Evolutionary conservation across 371 early-diverging fungal species (phyloP), one percentile per base, ranked within the genome.

Genomic region (Capillidium heterosporum): DNA sequence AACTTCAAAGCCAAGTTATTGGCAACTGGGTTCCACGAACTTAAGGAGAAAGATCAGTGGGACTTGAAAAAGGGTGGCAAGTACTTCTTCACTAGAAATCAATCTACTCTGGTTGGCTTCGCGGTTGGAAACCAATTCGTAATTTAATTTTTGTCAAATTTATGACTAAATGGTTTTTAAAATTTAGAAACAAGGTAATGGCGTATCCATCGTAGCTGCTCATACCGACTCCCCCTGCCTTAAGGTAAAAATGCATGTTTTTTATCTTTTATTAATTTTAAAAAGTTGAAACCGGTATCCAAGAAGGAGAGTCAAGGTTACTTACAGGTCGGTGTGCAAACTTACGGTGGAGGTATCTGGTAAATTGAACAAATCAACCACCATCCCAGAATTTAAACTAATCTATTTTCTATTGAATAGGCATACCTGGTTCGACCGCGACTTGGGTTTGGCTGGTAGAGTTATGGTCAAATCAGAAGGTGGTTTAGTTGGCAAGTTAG

Each of bases 371-470:
- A 40, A 40, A 0, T 40, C 10, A 40, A 40, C n/a, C 10, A 13
- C n/a, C 13, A 40, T 40, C 17, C 40, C 7, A 10, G 7, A 39
- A 39, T 10, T 39, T 40, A 13, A 40, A 13, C n/a, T 13, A n/a
- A n/a, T n/a, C n/a, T n/a, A n/a, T n/a, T n/a, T 13, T 40, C 10
- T 8, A 19, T 21, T 11, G 11, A 35, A 26, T 62, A 83, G 90
- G 94, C 87, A 95, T 66, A 91, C 96, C 21, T 98, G 96, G 95
- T 98, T 96, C 69, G 98, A 98, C 70, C 82, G 96, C 56, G 95
- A 96, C 68, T 72, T 98, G 52, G 78, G 87, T 66, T 70, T 98
- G 47, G 95, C 95, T 53, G 98, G 98, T n/a, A 84, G 94, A 46
- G 91, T 92, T 13, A 67, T 98, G 65, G 81, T 94, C 48, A 74